These are phyloP conservation scores for Ophidiomyces ophidiicola DNA, from an alignment of 2,329 filamentous ascomycete species.

Conservation along the genomic window DNA sequence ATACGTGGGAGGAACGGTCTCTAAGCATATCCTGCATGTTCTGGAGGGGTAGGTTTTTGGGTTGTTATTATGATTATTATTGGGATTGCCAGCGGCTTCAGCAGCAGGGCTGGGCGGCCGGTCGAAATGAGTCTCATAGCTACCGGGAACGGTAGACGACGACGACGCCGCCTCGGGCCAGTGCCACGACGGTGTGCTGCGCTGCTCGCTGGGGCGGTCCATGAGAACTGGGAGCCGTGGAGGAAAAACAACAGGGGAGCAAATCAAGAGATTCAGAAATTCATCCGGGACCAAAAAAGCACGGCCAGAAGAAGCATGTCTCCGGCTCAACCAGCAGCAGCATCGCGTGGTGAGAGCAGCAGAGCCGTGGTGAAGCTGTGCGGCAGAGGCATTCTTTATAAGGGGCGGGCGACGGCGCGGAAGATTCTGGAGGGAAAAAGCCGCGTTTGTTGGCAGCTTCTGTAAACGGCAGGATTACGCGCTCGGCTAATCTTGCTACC, in stretches of 20 bases:
- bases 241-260: not conserved
- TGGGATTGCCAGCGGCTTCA: conserved; percentile 19
- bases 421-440: conserved; percentile 2
- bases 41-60: conserved; percentile 52
- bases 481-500: conserved; percentile 19
- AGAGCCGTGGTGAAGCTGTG: no score
- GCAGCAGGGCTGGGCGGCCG: conserved; percentile 13
- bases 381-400: no score
- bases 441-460: conserved; percentile 9
- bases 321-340: conserved; percentile 13
- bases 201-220: conserved; percentile 5
- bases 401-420: no score
- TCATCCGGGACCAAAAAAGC: conserved; percentile 10
- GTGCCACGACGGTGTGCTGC: conserved; percentile 15
- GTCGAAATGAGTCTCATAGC: no score
- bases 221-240: not conserved
- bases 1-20: conserved; percentile 53
- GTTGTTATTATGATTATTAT: conserved; percentile 10
- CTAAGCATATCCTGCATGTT: conserved; percentile 82
- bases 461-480: conserved; percentile 12
- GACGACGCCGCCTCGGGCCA: conserved; percentile 16
- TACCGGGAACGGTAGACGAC: no score
- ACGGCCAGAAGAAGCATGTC: conserved; percentile 2
- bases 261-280: not conserved
- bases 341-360: no score